phyloP scores from a whole-genome alignment of 1,284 basidiomycete species.

The Chalciporus sp. region DNA sequence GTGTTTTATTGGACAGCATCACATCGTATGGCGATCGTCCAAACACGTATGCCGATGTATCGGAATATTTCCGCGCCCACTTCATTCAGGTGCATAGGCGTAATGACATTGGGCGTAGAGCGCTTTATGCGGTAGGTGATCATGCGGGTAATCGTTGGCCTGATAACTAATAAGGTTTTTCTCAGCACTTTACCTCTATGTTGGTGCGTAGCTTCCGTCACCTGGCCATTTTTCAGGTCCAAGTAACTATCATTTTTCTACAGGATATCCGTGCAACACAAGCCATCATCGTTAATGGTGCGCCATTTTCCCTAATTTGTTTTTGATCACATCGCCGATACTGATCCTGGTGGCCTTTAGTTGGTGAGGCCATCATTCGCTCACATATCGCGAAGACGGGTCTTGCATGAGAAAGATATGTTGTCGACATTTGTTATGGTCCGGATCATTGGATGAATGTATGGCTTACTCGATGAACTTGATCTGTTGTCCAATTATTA shows the following conservation, averaged over 20 bases:
- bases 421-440: slow-evolving; percentile 7
- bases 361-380: slow-evolving; percentile 66
- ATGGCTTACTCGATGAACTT: slow-evolving; percentile 16
- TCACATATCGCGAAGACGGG: slow-evolving; percentile 59
- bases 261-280: slow-evolving; percentile 78
- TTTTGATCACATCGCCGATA: background rate
- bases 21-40: slow-evolving; percentile 76
- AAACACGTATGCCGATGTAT: slow-evolving; percentile 70
- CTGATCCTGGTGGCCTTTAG: slow-evolving; percentile 33
- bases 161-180: slow-evolving; percentile 15
- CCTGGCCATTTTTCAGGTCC: background rate
- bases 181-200: slow-evolving; percentile 77
- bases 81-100: slow-evolving; percentile 72
- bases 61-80: slow-evolving; percentile 78
- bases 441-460: slow-evolving; percentile 13
- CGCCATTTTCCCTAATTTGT: slow-evolving; percentile 25
- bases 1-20: slow-evolving; percentile 50
- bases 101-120: slow-evolving; percentile 60
- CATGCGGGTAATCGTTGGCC: slow-evolving; percentile 4
- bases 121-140: slow-evolving; percentile 62
- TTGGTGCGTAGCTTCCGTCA: slow-evolving; percentile 49
- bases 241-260: slow-evolving; percentile 3
- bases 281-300: slow-evolving; percentile 70
- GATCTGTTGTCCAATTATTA: slow-evolving; percentile 21
- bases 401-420: slow-evolving; percentile 39